A percentile compares a stretch with the other conserved stretches of the same genome.
These are phyloP conservation scores for Herpetomonas tarakana DNA, from an alignment of 208 protist species.

Conservation along the genomic window DNA sequence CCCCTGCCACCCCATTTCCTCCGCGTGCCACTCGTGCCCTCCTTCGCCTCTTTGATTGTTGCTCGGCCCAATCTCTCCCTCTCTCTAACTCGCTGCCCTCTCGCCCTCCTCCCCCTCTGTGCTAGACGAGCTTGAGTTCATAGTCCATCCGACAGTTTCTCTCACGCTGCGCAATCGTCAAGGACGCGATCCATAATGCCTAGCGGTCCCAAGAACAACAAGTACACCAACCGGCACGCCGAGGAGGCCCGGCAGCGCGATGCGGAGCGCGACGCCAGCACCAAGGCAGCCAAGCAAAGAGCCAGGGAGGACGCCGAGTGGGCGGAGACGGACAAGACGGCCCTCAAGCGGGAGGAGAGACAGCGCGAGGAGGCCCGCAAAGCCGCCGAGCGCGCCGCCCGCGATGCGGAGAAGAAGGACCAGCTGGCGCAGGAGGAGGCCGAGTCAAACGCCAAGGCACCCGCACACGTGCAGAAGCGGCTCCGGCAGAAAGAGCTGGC, in stretches of 20 bases:
- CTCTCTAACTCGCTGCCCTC: no score
- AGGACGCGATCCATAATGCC: no score
- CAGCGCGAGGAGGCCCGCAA: slow-evolving; percentile 68
- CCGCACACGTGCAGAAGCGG: slow-evolving; percentile 68
- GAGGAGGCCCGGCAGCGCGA: slow-evolving; percentile 74
- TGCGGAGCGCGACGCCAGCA: slow-evolving; percentile 38
- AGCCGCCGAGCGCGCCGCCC: slow-evolving; percentile 36
- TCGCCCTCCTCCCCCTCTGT: no score
- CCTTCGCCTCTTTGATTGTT: no score
- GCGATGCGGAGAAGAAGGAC: slow-evolving; percentile 64
- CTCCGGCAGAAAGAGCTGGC: slow-evolving; percentile 83
- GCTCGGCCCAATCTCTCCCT: no score
- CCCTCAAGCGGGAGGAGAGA: slow-evolving; percentile 51
- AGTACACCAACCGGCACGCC: slow-evolving; percentile 84
- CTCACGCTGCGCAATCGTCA: no score
- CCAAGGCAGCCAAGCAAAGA: slow-evolving; percentile 26
- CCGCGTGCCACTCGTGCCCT: no score
- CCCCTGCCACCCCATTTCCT: no score
- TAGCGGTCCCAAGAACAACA: slow-evolving; percentile 82
- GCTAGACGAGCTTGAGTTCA: no score
- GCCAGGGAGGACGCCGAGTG: slow-evolving; percentile 73
- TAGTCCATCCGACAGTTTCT: no score
- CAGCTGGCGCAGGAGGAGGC: slow-evolving; percentile 68
- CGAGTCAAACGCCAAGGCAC: slow-evolving; percentile 55
- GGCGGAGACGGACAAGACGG: slow-evolving; percentile 58